phyloP scores from a whole-genome alignment of 2,329 filamentous ascomycete genomes.

The Alternaria panax region DNA sequence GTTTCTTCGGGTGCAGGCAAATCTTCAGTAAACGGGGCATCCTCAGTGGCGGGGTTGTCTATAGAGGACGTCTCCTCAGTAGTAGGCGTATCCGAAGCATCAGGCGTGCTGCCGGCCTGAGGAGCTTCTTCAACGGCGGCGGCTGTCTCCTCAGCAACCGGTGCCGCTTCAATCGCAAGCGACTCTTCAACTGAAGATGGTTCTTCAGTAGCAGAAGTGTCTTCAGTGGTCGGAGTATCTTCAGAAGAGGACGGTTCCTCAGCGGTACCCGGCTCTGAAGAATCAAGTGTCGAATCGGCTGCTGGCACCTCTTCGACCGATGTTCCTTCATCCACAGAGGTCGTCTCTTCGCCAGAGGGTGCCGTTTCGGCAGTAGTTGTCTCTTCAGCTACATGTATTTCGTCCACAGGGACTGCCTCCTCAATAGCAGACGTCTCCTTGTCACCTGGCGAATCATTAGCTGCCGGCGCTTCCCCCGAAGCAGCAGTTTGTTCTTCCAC shows the following conservation, averaged over 20 bases:
- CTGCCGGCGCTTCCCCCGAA: not conserved
- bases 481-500: not conserved
- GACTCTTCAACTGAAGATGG: not conserved
- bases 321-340: not conserved
- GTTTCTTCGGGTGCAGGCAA: not conserved
- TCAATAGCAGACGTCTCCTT: not conserved
- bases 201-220: conserved; percentile 1
- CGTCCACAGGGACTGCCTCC: not conserved
- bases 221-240: not conserved
- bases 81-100: conserved; percentile 1
- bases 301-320: not conserved
- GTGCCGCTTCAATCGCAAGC: not conserved
- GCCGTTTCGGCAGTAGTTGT: not conserved
- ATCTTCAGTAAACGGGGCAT: not conserved
- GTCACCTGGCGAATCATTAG: not conserved
- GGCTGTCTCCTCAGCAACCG: conserved; percentile 2
- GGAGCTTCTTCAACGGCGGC: not conserved
- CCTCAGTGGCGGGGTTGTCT: conserved; percentile 1
- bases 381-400: not conserved
- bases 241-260: not conserved
- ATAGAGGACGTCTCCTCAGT: not conserved
- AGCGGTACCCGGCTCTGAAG: not conserved
- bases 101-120: conserved; percentile 1
- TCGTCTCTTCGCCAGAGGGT: not conserved
- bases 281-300: not conserved